These are phyloP conservation scores for Suillus lakei DNA, from an alignment of 768 basidiomycete genomes.

Conservation along the genomic window DNA sequence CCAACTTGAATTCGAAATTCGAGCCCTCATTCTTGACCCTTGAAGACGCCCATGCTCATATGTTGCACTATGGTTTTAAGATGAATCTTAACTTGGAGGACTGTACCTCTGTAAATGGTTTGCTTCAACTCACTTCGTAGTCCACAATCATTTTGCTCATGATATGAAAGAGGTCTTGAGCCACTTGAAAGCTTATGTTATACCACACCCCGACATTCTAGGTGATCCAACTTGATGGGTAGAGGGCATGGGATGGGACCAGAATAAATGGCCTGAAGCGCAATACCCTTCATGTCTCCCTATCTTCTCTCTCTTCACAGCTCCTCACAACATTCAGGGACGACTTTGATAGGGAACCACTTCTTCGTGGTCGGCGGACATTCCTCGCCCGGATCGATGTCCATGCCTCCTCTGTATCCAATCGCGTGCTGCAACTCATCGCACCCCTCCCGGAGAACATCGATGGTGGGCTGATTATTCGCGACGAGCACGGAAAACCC, in stretches of 20 bases:
- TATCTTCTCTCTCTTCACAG: not conserved
- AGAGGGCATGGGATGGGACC: slow-evolving; percentile 92
- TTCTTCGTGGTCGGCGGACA: slow-evolving; percentile 73
- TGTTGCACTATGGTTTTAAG: slow-evolving; percentile 71
- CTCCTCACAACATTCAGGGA: slow-evolving; percentile 44
- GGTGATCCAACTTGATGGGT: slow-evolving; percentile 69
- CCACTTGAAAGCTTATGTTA: slow-evolving; percentile 62
- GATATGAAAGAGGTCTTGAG: slow-evolving; percentile 59
- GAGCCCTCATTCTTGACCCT: slow-evolving; percentile 1
- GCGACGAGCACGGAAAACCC: slow-evolving; percentile 62
- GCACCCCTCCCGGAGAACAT: slow-evolving; percentile 62
- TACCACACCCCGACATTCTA: slow-evolving; percentile 57
- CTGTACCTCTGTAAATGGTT: slow-evolving; percentile 64
- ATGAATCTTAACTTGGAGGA: slow-evolving; percentile 66
- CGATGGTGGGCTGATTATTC: slow-evolving; percentile 76
- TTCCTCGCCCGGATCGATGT: slow-evolving; percentile 78
- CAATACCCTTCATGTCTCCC: slow-evolving; percentile 63
- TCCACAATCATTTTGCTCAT: not conserved
- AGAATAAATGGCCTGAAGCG: slow-evolving; percentile 72
- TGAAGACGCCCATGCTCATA: slow-evolving; percentile 80
- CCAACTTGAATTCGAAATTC: not conserved
- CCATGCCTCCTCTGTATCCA: slow-evolving; percentile 89
- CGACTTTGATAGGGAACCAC: slow-evolving; percentile 72
- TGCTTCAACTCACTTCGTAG: not conserved
- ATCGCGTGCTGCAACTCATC: slow-evolving; percentile 68